A percentile compares a stretch with the other conserved stretches of the same genome.
These are phyloP conservation scores for Hordeum pubiflorum DNA, from an alignment of 202 grass and related monocot species.

Conservation along the genomic window DNA sequence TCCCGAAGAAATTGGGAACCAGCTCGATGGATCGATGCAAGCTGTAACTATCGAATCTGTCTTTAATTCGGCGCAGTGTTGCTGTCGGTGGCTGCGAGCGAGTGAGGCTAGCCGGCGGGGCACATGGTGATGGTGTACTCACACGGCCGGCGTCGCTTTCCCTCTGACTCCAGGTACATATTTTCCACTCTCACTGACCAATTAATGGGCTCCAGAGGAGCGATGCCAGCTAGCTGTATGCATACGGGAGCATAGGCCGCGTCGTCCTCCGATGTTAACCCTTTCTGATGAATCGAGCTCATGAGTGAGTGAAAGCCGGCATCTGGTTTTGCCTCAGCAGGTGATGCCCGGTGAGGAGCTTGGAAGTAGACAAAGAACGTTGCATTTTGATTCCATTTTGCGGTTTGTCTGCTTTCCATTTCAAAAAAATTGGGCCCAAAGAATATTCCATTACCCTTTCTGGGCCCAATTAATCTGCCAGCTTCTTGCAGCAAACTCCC, in stretches of 20 bases:
- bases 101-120: neutral
- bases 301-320: neutral
- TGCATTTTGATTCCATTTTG: neutral
- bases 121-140: slow-evolving; percentile 1
- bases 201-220: neutral
- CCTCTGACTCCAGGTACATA: neutral
- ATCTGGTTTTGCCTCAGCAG: neutral
- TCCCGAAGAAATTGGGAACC: neutral
- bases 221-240: neutral
- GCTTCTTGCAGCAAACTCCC: too few species aligned
- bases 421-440: too few species aligned
- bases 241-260: neutral
- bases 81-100: slow-evolving; percentile 29
- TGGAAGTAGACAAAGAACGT: neutral
- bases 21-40: slow-evolving; percentile 1
- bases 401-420: neutral
- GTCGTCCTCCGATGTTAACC: neutral
- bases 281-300: neutral
- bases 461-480: neutral
- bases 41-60: neutral
- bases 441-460: neutral
- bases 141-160: neutral
- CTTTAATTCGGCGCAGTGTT: slow-evolving; percentile 13
- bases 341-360: neutral
- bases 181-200: neutral